A percentile compares a stretch with the other conserved stretches of the same genome.
Evolutionary conservation across 768 basidiomycete genomes (phyloP).

Genomic region (Kwoniella europaea): DNA sequence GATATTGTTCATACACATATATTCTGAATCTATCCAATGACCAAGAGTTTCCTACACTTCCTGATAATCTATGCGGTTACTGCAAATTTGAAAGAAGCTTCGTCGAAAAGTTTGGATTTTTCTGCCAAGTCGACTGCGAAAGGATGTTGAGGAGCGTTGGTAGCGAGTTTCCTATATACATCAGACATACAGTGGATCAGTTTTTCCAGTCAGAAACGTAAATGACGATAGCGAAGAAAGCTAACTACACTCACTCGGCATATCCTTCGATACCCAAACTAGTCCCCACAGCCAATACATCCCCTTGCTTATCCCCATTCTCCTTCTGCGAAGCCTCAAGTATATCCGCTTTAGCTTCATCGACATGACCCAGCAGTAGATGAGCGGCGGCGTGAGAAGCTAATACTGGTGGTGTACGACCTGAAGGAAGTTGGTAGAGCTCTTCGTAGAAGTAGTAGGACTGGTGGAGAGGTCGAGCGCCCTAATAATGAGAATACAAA

Average conservation of each 20-base stretch:
- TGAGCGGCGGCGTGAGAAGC: slow-evolving; percentile 58
- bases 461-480: slow-evolving; percentile 55
- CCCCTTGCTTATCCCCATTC: slow-evolving; percentile 41
- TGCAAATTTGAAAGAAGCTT: slow-evolving; percentile 58
- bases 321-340: slow-evolving; percentile 45
- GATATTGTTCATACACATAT: neutral
- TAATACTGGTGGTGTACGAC: slow-evolving; percentile 55
- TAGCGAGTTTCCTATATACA: slow-evolving; percentile 46
- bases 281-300: slow-evolving; percentile 49
- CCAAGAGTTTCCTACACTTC: too few relatives aligned
- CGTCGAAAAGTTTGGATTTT: slow-evolving; percentile 58
- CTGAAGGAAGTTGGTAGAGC: slow-evolving; percentile 54
- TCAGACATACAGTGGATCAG: neutral
- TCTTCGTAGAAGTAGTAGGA: slow-evolving; percentile 60
- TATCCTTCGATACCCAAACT: slow-evolving; percentile 47
- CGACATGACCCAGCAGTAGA: slow-evolving; percentile 54
- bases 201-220: neutral
- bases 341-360: slow-evolving; percentile 59
- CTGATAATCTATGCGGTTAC: slow-evolving; percentile 38
- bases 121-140: slow-evolving; percentile 54
- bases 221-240: neutral
- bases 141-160: slow-evolving; percentile 55
- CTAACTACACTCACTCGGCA: slow-evolving; percentile 37
- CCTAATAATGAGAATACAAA: slow-evolving; percentile 28
- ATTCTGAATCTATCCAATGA: neutral